Base-by-base conservation (phyloP, 1,139 yeast species). In the Taphrina betulina region DNA sequence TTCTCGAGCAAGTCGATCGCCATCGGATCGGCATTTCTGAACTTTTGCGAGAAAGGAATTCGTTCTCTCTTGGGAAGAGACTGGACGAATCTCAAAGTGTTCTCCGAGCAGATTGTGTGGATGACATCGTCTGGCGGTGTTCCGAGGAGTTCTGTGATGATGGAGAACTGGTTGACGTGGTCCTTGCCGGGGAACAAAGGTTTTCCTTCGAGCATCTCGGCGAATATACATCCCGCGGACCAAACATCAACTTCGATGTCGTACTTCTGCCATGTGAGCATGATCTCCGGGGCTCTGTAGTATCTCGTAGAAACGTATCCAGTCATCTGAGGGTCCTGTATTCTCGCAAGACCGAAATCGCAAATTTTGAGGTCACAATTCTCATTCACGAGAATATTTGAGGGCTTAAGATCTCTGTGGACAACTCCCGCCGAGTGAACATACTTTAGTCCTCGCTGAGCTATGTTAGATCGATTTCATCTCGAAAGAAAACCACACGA, bases 221-320 rank as follows among this genome's bases (percentile, higher is more conserved):
- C 95, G 67, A 92, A 86, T 62, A 92, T 92, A 73, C 99, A 92
- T 16, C 97, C 99, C n/a, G 95, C 96, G 16, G 95, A 85, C 99
- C 99, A 92, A 66, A 92, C 85, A 70, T 92, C 99, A 38, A 94
- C 98, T 37, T 92, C 97, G n/a, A 89, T 85, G 68, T 92, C 97
- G 73, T 92, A 92, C 71, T 94, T 90, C 71, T 92, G 99, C 99
- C 99, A 92, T 23, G 97, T 90, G 64, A 92, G 78, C 99, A 92
- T 92, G 71, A 92, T 92, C 71, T 92, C 99, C 1, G 98, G 99
- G 0, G 98, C 99, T 63, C 99, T 79, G 71, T 92, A 92, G 76
- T 92, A 94, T 66, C 99, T 75, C 2, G 99, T 92, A 17, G 95
- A 85, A 16, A 92, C 98, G 70, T 92, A 92, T 29, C 98, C 99